Conservation (phyloP, 2,329 filamentous ascomycete species). For the Emmonsiellopsis sp. region DNA sequence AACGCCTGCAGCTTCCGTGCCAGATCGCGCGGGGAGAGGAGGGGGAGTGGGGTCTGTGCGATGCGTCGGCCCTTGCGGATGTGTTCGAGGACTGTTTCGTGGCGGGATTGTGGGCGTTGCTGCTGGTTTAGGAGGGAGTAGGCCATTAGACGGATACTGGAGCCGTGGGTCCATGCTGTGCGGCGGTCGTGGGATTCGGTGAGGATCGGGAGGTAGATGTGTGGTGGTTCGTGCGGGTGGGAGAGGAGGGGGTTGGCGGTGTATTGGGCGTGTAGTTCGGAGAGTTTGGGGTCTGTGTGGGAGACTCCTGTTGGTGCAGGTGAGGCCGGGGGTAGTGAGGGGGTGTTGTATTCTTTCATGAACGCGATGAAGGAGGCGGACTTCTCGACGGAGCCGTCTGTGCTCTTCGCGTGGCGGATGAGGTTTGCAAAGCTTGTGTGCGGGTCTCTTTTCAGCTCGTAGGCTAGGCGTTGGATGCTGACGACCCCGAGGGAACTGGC, state of each 20-base stretch:
- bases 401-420: conserved; percentile 21
- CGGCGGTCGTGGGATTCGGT: conserved; percentile 47
- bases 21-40: conserved; percentile 16
- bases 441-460: conserved; percentile 26
- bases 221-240: conserved; percentile 16
- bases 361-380: conserved; percentile 20
- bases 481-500: conserved; percentile 23
- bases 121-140: conserved; percentile 44
- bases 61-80: conserved; percentile 29
- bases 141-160: conserved; percentile 41
- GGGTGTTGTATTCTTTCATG: conserved; percentile 24
- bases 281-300: conserved; percentile 39
- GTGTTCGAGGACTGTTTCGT: conserved; percentile 22
- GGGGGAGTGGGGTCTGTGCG: conserved; percentile 17
- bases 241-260: conserved; percentile 11
- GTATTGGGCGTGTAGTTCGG: conserved; percentile 42
- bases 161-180: conserved; percentile 50
- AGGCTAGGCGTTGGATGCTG: conserved; percentile 29
- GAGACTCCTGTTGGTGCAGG: not conserved
- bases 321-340: conserved; percentile 7
- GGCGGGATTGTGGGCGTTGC: conserved; percentile 13
- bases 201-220: conserved; percentile 57
- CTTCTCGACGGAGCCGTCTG: conserved; percentile 8
- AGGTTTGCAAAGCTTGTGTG: conserved; percentile 21
- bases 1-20: conserved; percentile 13